Evolutionary conservation across 495 filamentous ascomycete genomes (phyloP).

Genomic region (Trypethelium eluteriae): DNA sequence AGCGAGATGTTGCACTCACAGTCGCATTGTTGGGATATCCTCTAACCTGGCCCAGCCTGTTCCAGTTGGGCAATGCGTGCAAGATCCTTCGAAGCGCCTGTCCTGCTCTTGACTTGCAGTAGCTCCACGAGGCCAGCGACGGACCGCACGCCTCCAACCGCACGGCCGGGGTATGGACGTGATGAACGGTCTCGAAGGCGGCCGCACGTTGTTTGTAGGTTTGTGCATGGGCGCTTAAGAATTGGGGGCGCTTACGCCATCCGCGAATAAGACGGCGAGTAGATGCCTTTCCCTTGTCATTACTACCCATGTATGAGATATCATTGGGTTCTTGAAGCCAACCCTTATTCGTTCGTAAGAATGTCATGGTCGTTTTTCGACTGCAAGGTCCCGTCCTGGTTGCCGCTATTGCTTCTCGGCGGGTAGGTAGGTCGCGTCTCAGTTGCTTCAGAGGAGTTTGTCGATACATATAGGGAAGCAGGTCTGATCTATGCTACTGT

Average conservation of each 20-base stretch:
- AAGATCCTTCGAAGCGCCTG: conserved; percentile 7
- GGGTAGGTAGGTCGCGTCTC: conserved; percentile 9
- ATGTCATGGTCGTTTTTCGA: background rate
- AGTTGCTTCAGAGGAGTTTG: background rate
- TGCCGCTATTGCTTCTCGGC: conserved; percentile 12
- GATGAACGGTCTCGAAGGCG: background rate
- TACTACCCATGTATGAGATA: background rate
- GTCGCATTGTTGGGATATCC: background rate
- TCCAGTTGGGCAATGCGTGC: background rate
- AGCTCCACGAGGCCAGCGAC: background rate
- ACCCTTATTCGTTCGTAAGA: background rate
- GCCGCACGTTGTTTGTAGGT: background rate
- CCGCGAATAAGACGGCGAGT: background rate
- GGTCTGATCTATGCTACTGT: background rate
- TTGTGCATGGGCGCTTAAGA: conserved; percentile 4
- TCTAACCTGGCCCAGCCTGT: background rate
- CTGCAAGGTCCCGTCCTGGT: conserved; percentile 4
- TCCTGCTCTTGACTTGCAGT: background rate
- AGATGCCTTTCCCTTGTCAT: background rate
- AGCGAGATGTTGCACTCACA: conserved; percentile 3
- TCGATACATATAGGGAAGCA: conserved; percentile 6
- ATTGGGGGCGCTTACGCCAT: background rate
- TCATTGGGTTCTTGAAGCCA: background rate
- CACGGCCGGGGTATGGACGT: background rate
- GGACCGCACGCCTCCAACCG: conserved; percentile 12